Percentiles rank a stretch among this genome's conserved stretches.
Evolutionary conservation across 768 basidiomycete species (phyloP).

Genomic region (Tricholoma matsutake): DNA sequence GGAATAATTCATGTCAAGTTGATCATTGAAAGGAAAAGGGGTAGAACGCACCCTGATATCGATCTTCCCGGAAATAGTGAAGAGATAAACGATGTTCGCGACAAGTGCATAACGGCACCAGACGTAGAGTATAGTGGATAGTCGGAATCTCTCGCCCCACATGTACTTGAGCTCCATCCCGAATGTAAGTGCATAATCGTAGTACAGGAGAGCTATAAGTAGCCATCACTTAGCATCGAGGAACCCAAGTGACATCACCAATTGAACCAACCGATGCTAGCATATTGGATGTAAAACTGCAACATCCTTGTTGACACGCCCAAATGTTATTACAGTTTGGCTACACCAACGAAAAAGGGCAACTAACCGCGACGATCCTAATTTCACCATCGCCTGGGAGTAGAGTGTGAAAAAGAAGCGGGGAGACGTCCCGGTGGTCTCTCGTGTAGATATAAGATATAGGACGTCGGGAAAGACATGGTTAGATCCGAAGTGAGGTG

Average conservation of each 20-base stretch:
- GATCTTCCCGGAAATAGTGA: slow-evolving; percentile 19
- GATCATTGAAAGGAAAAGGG: background rate
- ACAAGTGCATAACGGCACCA: slow-evolving; percentile 26
- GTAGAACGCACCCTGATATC: background rate
- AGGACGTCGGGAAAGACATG: no score
- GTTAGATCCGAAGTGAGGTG: no score
- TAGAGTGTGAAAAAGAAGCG: no score
- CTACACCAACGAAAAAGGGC: no score
- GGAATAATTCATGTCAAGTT: background rate
- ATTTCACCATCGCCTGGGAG: no score
- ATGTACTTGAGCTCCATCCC: slow-evolving; percentile 22
- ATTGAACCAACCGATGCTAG: slow-evolving; percentile 9
- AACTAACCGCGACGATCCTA: no score
- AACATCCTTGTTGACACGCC: background rate
- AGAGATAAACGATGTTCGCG: slow-evolving; percentile 26
- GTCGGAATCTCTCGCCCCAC: slow-evolving; percentile 23
- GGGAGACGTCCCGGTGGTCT: no score
- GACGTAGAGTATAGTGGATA: slow-evolving; percentile 26
- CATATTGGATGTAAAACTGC: slow-evolving; percentile 16
- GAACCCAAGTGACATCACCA: background rate
- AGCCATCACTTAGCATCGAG: background rate
- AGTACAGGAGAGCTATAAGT: slow-evolving; percentile 22
- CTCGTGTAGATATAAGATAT: no score
- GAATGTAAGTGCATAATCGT: slow-evolving; percentile 27
- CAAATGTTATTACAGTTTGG: background rate